These are phyloP conservation scores for Austroboletus sp. DNA, from an alignment of 1,284 basidiomycete species.

Conservation along the genomic window DNA sequence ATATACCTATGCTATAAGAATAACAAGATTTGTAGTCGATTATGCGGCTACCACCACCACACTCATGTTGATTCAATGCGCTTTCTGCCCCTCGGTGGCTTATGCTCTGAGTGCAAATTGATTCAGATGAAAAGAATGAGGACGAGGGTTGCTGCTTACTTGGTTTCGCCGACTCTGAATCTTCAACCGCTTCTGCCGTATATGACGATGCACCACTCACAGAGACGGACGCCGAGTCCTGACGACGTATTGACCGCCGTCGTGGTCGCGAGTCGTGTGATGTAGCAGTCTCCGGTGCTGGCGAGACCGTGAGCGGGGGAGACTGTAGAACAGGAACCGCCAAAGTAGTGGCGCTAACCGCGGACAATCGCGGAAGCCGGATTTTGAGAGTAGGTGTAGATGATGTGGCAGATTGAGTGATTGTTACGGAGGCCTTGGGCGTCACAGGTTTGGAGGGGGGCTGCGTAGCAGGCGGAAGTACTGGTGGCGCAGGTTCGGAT, in stretches of 20 bases:
- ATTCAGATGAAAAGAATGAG: neutral
- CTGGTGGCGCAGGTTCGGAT: slow-evolving; percentile 11
- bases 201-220: slow-evolving; percentile 32
- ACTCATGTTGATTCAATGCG: slow-evolving; percentile 18
- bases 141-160: slow-evolving; percentile 19
- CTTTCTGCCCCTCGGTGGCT: slow-evolving; percentile 23
- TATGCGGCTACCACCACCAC: slow-evolving; percentile 17
- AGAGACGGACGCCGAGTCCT: slow-evolving; percentile 28
- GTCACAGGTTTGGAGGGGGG: slow-evolving; percentile 23
- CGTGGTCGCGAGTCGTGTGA: slow-evolving; percentile 27
- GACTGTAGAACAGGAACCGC: slow-evolving; percentile 20
- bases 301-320: slow-evolving; percentile 17
- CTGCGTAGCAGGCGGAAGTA: slow-evolving; percentile 11
- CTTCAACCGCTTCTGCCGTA: slow-evolving; percentile 26
- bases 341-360: slow-evolving; percentile 24
- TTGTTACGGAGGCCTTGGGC: slow-evolving; percentile 33
- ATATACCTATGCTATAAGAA: slow-evolving; percentile 11
- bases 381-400: slow-evolving; percentile 33
- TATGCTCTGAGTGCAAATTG: slow-evolving; percentile 17
- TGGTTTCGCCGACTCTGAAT: slow-evolving; percentile 24
- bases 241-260: slow-evolving; percentile 24
- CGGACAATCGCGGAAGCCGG: slow-evolving; percentile 29
- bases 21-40: slow-evolving; percentile 25
- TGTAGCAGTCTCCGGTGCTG: slow-evolving; percentile 21
- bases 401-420: slow-evolving; percentile 31